Base-by-base conservation (phyloP, 352 stramenopile genomes). In the Phytopythium oedochilum region DNA sequence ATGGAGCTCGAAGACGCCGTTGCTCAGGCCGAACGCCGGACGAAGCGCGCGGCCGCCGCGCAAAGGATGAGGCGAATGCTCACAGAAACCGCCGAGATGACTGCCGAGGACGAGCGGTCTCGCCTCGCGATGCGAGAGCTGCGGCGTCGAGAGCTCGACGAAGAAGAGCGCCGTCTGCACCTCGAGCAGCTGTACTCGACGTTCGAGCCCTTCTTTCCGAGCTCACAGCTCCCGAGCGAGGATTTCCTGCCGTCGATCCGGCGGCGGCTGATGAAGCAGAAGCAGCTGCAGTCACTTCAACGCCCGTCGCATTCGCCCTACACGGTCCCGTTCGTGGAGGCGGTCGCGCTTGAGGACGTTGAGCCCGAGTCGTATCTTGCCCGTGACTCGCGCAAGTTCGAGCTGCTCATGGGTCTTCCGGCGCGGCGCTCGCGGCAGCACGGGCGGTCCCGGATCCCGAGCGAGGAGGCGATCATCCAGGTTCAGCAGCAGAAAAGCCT, bases 181-280 rank as follows among this genome's bases (percentile, higher is more conserved):
- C 55, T 88, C 14, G 70, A 60, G 0, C 78, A 85, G 40, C 47
- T 91, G 11, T 89, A 89, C 53, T 66, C 66, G 11, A 68, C 76
- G 25, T 80, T 86, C 39, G 60, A 73, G 36, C 76, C 81, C 22
- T 86, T 75, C 55, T 91, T 83, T 35, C 44, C 64, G 0, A 50
- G 49, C 25, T 83, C 78, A 1, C 60, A 54, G 23, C 29, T 64
- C 12, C 63, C 66, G 14, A 81, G 63, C 0, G 78, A 88, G 51
- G 63, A 71, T 2, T 78, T 86, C 40, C 47, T 91, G 12, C 77
- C 78, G 39, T 62, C 57, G 20, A 70, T 88, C 39, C 64, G 78
- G 12, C 63, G 63, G 29, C 72, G 67, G 59, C 55, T 70, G 56
- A 45, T 63, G 28, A 57, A 65, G 42, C 61, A 72, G 29, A 53